Base-by-base conservation (phyloP, 306 rosid species). In the Cucurbita ficifolia region DNA sequence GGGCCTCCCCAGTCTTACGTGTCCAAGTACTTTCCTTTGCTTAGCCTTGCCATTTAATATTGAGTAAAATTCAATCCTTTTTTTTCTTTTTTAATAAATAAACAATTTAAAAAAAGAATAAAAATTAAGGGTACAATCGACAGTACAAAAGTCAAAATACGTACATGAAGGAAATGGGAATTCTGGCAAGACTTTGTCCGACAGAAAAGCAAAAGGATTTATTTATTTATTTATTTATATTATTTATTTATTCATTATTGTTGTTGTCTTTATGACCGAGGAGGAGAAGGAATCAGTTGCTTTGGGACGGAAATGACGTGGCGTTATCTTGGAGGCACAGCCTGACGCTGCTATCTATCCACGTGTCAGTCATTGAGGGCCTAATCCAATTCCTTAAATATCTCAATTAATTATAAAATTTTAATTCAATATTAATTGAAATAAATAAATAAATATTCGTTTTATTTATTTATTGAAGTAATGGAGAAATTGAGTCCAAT, bases 11-110 rank as follows among this genome's bases (percentile, higher is more conserved):
- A 13, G 22, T 56, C 56, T 69, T 48, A 69, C 56, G 53, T 69
- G 57, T 69, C 43, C 55, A 45, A 69, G 43, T 45, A 45, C 55
- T 69, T 69, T 12, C 73, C 73, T 48, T 70, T 70, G 74, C 74
- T 70, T 70, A 17, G 45, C 29, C 8, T 70, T 48, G 29, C 17
- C 17, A 48, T 49, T 70, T 70, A 16, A 70, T 69, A 21, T 70
- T 42, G 74, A 49, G 74, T 70, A 50, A 70, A 70, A 7, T 50
- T 70, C 43, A 70, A 70, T 48, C 74, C 59, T 50, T 70, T 69
- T 49, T 46, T 24, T 8, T 49, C 5, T 12, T 5, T 21, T 65
- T 53, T 19, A 7, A 24, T 6, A 12, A 21, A 48, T 10, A 10
- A 10, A 48, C n/a, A n/a, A n/a, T n/a, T n/a, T n/a, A 21, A 1